phyloP scores from a whole-genome alignment of 129 eudicot species.

The Dittrichia graveolens region DNA sequence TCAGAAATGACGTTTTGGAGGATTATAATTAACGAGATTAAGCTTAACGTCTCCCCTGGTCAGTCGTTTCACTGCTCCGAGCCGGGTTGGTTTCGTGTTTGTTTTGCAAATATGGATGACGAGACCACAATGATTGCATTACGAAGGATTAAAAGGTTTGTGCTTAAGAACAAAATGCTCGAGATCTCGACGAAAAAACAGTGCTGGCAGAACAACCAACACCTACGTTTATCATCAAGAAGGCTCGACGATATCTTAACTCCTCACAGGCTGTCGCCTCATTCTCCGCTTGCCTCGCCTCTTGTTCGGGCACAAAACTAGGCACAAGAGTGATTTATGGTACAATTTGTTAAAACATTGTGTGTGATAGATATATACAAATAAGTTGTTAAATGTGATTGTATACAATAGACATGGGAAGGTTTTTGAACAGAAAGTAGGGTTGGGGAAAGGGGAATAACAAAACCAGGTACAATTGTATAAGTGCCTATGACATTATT shows the following conservation, averaged over 20 bases:
- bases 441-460: neutral
- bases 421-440: neutral
- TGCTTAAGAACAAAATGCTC: constrained; percentile 32
- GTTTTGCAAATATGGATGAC: constrained; percentile 62
- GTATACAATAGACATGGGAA: neutral
- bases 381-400: neutral
- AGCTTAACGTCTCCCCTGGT: constrained; percentile 60
- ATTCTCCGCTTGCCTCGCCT: constrained; percentile 61
- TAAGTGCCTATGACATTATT: constrained; percentile 6
- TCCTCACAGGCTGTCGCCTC: constrained; percentile 55
- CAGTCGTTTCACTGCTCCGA: constrained; percentile 63
- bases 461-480: neutral
- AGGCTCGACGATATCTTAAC: constrained; percentile 51
- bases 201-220: constrained; percentile 43
- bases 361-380: neutral
- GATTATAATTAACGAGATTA: constrained; percentile 46
- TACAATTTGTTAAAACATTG: neutral
- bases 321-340: neutral
- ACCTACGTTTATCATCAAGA: constrained; percentile 37
- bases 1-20: constrained; percentile 50
- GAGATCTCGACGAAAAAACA: constrained; percentile 38
- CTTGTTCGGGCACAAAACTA: constrained; percentile 51
- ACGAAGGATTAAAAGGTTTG: constrained; percentile 45
- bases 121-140: constrained; percentile 53
- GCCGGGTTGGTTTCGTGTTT: constrained; percentile 66